phyloP scores from a whole-genome alignment of 1,284 basidiomycete species.

The Cryptococcus neoformans region DNA sequence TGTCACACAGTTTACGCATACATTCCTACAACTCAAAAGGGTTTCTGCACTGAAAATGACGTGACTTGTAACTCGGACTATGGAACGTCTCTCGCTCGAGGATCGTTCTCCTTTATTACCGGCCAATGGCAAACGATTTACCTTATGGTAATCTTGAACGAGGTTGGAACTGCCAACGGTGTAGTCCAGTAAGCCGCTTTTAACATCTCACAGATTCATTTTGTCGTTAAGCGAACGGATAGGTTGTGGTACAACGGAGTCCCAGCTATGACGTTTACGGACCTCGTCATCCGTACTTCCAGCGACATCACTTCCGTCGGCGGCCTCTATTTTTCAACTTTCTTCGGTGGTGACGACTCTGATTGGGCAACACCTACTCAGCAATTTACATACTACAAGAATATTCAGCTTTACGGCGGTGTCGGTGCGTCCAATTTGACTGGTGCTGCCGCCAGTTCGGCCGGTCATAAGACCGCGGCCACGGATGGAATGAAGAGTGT shows the following conservation, averaged over 20 bases:
- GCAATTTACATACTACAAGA: conserved; percentile 46
- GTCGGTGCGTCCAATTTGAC: conserved; percentile 27
- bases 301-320: conserved; percentile 28
- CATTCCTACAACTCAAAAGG: conserved; percentile 36
- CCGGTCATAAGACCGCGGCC: background rate
- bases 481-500: background rate
- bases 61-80: conserved; percentile 48
- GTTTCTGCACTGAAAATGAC: conserved; percentile 32
- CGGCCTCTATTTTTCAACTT: conserved; percentile 49
- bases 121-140: conserved; percentile 47
- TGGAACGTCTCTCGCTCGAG: conserved; percentile 48
- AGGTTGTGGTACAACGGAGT: conserved; percentile 47
- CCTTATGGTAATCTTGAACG: conserved; percentile 47
- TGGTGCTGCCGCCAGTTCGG: conserved; percentile 13
- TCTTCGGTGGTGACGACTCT: conserved; percentile 49
- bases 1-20: conserved; percentile 47
- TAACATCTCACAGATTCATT: background rate
- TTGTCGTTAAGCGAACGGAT: background rate
- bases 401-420: conserved; percentile 39
- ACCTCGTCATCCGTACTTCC: conserved; percentile 43
- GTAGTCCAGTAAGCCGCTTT: conserved; percentile 29
- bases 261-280: conserved; percentile 35
- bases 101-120: conserved; percentile 38
- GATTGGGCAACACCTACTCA: conserved; percentile 42
- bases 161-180: conserved; percentile 40